phyloP scores from a whole-genome alignment of 495 filamentous ascomycete species.

The Rhypophila decipiens region DNA sequence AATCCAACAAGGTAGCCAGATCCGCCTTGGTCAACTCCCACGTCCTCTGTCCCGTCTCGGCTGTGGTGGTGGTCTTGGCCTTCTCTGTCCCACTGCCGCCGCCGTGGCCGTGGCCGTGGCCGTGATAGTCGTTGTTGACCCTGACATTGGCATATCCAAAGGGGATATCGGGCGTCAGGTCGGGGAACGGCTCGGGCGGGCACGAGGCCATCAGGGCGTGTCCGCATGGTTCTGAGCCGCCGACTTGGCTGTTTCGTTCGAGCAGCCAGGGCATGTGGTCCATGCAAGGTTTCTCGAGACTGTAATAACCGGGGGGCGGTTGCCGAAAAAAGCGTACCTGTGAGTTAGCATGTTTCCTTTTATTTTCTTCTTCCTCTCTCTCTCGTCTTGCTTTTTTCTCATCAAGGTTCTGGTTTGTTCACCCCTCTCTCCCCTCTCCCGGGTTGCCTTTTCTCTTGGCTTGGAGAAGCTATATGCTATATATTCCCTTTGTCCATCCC shows the following conservation, averaged over 20 bases:
- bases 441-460: too few species aligned
- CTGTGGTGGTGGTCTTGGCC: constrained; percentile 26
- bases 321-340: constrained; percentile 4
- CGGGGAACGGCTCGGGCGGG: constrained; percentile 56
- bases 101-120: too few species aligned
- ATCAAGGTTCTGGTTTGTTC: not conserved
- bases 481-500: too few species aligned
- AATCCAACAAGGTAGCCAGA: constrained; percentile 71
- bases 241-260: constrained; percentile 49
- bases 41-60: constrained; percentile 46
- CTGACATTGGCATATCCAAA: constrained; percentile 36
- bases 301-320: constrained; percentile 38
- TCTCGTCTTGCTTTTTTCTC: not conserved
- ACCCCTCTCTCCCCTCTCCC: not conserved
- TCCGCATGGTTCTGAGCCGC: constrained; percentile 51
- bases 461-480: too few species aligned
- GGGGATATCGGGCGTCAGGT: constrained; percentile 41
- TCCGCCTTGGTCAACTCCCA: constrained; percentile 68
- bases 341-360: constrained; percentile 12
- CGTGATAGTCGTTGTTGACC: too few species aligned
- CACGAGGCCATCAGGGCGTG: constrained; percentile 89
- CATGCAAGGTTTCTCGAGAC: constrained; percentile 92
- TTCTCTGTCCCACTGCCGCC: constrained; percentile 15
- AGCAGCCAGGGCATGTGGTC: constrained; percentile 80
- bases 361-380: not conserved